A percentile compares a stretch with the other conserved stretches of the same genome.
These are phyloP conservation scores for Osmanthus fragrans DNA, from an alignment of 257 asterid species.

Conservation along the genomic window DNA sequence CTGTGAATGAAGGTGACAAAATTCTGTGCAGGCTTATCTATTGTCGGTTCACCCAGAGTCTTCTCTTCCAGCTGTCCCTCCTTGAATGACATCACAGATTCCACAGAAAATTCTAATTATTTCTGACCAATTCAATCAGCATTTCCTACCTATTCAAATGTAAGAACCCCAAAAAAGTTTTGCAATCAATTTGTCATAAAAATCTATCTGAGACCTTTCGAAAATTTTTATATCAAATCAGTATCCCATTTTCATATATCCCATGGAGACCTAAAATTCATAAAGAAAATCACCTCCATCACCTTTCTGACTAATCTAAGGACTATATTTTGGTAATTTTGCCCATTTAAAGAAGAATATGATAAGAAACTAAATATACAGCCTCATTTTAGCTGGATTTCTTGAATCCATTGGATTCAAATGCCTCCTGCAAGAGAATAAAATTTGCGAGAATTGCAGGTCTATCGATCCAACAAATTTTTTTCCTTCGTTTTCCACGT, in stretches of 20 bases:
- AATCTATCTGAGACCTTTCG: background rate
- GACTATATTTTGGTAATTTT: background rate
- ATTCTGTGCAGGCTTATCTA: constrained; percentile 41
- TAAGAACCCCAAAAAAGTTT: background rate
- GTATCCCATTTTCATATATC: background rate
- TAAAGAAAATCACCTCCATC: background rate
- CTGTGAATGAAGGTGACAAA: constrained; percentile 66
- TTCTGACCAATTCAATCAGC: constrained; percentile 25
- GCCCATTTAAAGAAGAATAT: background rate
- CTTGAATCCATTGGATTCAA: constrained; percentile 5
- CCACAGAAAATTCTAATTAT: constrained; percentile 32
- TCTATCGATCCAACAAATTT: background rate
- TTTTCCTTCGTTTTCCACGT: background rate
- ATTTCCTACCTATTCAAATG: constrained; percentile 23
- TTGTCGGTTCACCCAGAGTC: constrained; percentile 25
- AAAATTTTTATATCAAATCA: background rate
- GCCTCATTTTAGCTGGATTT: background rate
- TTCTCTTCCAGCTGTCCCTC: constrained; percentile 24
- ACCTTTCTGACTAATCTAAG: constrained; percentile 3
- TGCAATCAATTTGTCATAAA: background rate
- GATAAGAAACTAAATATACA: background rate
- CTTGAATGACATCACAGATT: constrained; percentile 18
- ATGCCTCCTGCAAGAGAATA: background rate
- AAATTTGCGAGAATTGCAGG: background rate
- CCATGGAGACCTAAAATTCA: background rate